phyloP scores from a whole-genome alignment of 192 early-diverging fungal genomes.

The Coemansia sp. region DNA sequence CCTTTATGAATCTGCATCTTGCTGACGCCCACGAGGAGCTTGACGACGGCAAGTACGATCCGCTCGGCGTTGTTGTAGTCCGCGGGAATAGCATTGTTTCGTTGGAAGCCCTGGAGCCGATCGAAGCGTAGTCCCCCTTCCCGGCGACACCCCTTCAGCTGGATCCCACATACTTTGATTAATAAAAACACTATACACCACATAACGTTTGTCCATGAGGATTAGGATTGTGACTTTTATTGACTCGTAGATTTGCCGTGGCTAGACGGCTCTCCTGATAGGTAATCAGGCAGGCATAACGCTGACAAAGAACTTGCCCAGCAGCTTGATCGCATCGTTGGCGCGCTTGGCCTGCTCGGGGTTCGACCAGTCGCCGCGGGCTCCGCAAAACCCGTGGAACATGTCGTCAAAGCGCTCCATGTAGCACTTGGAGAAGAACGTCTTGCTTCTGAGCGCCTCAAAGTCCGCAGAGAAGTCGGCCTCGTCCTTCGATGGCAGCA shows the following conservation, averaged over 20 bases:
- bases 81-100: conserved; percentile 77
- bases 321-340: conserved; percentile 58
- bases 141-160: not conserved
- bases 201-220: too few relatives aligned
- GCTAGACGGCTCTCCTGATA: too few relatives aligned
- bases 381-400: conserved; percentile 62
- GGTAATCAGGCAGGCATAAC: conserved; percentile 3
- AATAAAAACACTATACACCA: too few relatives aligned
- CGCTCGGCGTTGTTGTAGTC: conserved; percentile 88
- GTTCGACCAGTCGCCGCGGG: conserved; percentile 60
- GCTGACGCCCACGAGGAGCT: conserved; percentile 89
- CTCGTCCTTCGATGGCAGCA: conserved; percentile 69
- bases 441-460: conserved; percentile 46
- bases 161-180: not conserved
- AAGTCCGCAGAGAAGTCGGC: conserved; percentile 31
- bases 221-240: too few relatives aligned
- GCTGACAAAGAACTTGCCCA: conserved; percentile 54
- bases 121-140: conserved; percentile 28
- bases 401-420: conserved; percentile 64
- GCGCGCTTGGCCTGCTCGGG: conserved; percentile 53
- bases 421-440: conserved; percentile 55
- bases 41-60: conserved; percentile 63
- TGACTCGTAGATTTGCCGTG: too few relatives aligned
- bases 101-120: conserved; percentile 71
- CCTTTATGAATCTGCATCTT: conserved; percentile 99